Evolutionary conservation across 768 basidiomycete genomes (phyloP), one percentile per base, ranked within the genome.

Genomic region (Termitomyces sp.): DNA sequence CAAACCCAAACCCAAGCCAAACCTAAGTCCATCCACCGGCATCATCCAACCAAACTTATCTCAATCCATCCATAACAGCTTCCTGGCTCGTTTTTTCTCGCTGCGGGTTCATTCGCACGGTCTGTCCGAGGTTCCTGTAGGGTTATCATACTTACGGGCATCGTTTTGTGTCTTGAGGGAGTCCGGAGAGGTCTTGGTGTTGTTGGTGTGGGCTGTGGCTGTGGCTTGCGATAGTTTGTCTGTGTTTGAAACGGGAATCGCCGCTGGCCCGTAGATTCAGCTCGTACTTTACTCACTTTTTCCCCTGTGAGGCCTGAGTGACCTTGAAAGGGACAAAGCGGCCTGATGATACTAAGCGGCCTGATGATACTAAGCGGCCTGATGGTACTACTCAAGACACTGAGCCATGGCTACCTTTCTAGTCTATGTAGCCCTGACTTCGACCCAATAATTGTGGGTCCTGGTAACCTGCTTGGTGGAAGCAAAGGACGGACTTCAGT

Each of bases 131-230:
- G 47, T 41, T 58, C 54, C 62, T 48, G 45, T 16, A 50, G 30
- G 38, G 52, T 54, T 50, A 59, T 45, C 47, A 40, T 47, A 65
- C 71, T 69, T 65, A 72, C 71, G 32, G 68, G 54, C 70, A 71
- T 72, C 57, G 65, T 65, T 54, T 65, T 65, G 70, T 66, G 68
- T 58, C 67, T 70, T 70, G 70, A 69, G 71, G 70, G 64, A 49
- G 45, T 57, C 60, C 57, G 58, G 55, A 59, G 61, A 62, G 54
- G 68, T 64, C 65, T 68, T 68, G 66, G 63, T 62, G 58, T 54
- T 59, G 62, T 65, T 52, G 46, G 51, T 66, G 48, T 52, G 52
- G 52, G 18, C 47, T 56, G 63, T 63, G 65, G 63, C 58, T 62
- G 54, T 62, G 56, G 35, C 53, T 58, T 47, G 56, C 55, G 56